phyloP scores from a whole-genome alignment of 179 eudicot genomes.

The Silene coronaria region DNA sequence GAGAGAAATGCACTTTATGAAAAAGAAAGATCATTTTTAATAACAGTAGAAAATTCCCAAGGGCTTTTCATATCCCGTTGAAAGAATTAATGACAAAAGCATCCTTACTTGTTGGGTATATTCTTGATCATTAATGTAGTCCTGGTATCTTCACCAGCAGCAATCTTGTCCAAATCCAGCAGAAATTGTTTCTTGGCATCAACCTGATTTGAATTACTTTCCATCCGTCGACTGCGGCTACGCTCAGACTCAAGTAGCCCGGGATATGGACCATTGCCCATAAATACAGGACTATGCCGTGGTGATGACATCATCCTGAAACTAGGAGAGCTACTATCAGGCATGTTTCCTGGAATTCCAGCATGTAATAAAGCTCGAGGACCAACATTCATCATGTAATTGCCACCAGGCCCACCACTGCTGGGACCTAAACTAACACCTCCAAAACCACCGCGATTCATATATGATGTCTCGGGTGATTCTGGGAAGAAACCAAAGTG shows the following conservation, averaged over 20 bases:
- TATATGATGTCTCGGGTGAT: constrained; percentile 55
- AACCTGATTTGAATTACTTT: constrained; percentile 42
- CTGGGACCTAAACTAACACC: constrained; percentile 36
- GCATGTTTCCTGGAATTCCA: constrained; percentile 29
- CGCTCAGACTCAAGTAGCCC: constrained; percentile 52
- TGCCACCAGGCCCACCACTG: constrained; percentile 25
- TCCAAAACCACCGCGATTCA: constrained; percentile 42
- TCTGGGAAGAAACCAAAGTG: constrained; percentile 57
- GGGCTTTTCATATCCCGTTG: background rate
- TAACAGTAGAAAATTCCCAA: background rate
- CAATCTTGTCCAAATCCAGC: constrained; percentile 72
- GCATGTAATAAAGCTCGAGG: constrained; percentile 35
- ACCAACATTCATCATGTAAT: constrained; percentile 43
- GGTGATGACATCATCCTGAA: constrained; percentile 63
- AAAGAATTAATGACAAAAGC: background rate
- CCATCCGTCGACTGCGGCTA: constrained; percentile 39
- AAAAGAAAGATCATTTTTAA: too few relatives aligned
- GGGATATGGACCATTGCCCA: constrained; percentile 51
- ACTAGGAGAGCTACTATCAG: constrained; percentile 53
- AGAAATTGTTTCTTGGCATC: constrained; percentile 68
- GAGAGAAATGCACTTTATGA: background rate
- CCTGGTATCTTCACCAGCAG: constrained; percentile 69
- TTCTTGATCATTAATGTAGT: constrained; percentile 94
- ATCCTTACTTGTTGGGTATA: constrained; percentile 78
- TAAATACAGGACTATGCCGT: constrained; percentile 54